Evolutionary conservation across 78 protist genomes (phyloP).

Genomic region (Thecamonas trahens): DNA sequence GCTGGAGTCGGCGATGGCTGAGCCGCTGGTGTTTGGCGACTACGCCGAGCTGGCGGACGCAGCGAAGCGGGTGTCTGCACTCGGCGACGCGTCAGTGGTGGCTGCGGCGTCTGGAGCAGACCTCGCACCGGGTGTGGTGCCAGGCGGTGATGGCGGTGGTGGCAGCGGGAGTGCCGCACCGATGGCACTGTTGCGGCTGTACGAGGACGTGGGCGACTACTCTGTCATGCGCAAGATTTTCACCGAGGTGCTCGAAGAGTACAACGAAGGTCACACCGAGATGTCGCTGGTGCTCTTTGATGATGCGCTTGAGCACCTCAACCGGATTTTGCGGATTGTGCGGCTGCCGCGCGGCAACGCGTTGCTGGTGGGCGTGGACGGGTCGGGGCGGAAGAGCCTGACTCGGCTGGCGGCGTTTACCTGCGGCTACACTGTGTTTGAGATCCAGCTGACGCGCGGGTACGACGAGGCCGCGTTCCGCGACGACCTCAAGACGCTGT

Average conservation of each 20-base stretch:
- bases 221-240: constrained; percentile 9
- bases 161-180: no score
- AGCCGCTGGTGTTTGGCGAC: constrained; percentile 65
- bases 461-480: constrained; percentile 69
- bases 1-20: neutral
- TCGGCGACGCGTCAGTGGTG: no score
- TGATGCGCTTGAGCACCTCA: constrained; percentile 67
- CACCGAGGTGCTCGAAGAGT: constrained; percentile 47
- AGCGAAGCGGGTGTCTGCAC: no score
- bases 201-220: constrained; percentile 50
- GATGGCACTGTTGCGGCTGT: constrained; percentile 22
- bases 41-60: constrained; percentile 25
- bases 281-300: constrained; percentile 79
- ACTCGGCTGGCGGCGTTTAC: constrained; percentile 66
- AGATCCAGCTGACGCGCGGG: constrained; percentile 64
- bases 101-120: no score
- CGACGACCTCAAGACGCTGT: constrained; percentile 69
- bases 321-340: constrained; percentile 66
- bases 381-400: constrained; percentile 73
- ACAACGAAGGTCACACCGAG: constrained; percentile 26
- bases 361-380: constrained; percentile 86
- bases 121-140: no score
- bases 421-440: constrained; percentile 58
- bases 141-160: no score
- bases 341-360: constrained; percentile 70